Percentiles rank a stretch among this genome's conserved stretches.
Evolutionary conservation across 371 early-diverging fungal genomes (phyloP).

Genomic region (Circinella umbellata): DNA sequence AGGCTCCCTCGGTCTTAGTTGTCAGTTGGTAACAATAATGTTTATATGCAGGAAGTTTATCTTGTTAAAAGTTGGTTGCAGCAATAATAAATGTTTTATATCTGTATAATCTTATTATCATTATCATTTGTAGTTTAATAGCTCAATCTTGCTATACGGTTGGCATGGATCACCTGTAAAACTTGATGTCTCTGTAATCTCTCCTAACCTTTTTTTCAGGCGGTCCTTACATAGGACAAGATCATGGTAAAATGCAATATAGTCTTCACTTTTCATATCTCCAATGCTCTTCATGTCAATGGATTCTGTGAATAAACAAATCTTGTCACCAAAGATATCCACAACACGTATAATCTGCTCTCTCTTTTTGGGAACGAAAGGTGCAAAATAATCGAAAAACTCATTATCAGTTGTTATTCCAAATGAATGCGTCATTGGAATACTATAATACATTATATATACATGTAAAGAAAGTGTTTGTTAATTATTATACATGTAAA

Average conservation of each 20-base stretch:
- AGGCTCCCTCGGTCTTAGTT: too few species aligned
- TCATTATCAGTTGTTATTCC: background rate
- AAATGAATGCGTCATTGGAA: background rate
- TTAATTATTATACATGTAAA: too few species aligned
- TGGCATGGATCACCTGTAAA: too few species aligned
- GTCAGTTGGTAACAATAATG: too few species aligned
- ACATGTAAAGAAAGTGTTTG: too few species aligned
- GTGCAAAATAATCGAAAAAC: background rate
- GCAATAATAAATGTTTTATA: too few species aligned
- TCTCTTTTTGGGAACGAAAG: background rate
- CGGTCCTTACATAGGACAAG: background rate
- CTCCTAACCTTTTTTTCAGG: background rate
- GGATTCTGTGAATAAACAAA: conserved; percentile 1
- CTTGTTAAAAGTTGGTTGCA: too few species aligned
- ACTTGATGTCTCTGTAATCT: too few species aligned
- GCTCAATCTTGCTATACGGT: too few species aligned
- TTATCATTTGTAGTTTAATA: too few species aligned
- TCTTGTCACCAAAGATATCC: background rate
- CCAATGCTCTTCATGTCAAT: conserved; percentile 3
- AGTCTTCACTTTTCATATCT: background rate
- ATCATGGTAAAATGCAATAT: background rate
- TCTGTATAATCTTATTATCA: too few species aligned
- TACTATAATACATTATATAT: background rate
- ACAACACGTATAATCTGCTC: background rate
- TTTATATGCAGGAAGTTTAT: too few species aligned